Base-by-base conservation (phyloP, 257 asterid genomes). In the Rehmannia glutinosa region DNA sequence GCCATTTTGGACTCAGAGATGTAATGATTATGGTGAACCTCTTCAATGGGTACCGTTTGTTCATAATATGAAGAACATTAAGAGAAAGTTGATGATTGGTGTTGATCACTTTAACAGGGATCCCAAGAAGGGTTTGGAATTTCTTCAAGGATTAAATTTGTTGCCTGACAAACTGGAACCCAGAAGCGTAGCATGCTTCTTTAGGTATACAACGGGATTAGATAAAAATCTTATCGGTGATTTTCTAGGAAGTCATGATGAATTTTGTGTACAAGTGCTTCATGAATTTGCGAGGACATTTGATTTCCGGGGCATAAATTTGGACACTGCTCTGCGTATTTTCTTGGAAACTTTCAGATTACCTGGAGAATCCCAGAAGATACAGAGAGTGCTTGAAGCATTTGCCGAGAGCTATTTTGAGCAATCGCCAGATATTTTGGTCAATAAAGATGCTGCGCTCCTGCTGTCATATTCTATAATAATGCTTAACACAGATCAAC, bases 311-410 rank as follows among this genome's bases (percentile, higher is more conserved):
- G 73, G 69, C 75, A 84, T 86, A 90, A 92, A 85, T 77, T 78
- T 90, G 78, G 97, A 92, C 70, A 83, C 81, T 66, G 98, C 98
- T 30, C 72, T 92, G 79, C 93, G 97, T 36, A 76, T 90, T 64
- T 86, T 92, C 77, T 78, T 92, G 84, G 97, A 90, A 71, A 88
- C 97, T 30, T 92, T 92, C 75, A 76, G 95, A 78, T 74, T 92
- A 78, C 98, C 98, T 47, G 97, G 98, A 56, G 98, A 92, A 50
- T 90, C 98, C 69, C 98, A 92, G 79, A 92, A 92, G 82, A 92
- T 92, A 72, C 97, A 86, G 61, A 86, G 97, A 80, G 98, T 84
- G 57, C 88, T 92, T 27, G 98, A 92, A 80, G 97, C 98, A 68
- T 92, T 92, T 81, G 74, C 98, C 11, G 97, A 87, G 70, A 83